Conservation (phyloP, 192 early-diverging fungal species). For the Globomyces pollinis-pini region DNA sequence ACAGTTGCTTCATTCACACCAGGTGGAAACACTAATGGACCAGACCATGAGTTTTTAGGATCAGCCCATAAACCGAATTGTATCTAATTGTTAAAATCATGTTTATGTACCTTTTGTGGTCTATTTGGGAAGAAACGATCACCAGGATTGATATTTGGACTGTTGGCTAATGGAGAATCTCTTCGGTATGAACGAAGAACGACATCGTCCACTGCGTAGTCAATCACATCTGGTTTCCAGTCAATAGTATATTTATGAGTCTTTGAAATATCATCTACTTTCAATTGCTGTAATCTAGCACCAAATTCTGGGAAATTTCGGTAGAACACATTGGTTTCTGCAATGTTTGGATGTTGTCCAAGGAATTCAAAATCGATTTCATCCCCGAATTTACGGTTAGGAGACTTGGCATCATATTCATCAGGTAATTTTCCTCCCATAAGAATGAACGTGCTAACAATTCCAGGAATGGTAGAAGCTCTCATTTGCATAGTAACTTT, state of each 20-base stretch:
- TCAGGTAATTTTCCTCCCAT: slow-evolving; percentile 1
- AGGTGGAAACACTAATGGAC: background rate
- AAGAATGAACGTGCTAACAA: slow-evolving; percentile 3
- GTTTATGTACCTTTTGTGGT: background rate
- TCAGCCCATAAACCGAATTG: background rate
- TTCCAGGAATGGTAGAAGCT: background rate
- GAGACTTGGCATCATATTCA: too few species aligned
- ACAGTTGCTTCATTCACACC: background rate
- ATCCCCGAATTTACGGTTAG: slow-evolving; percentile 13
- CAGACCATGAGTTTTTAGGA: background rate
- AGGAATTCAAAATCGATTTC: slow-evolving; percentile 44
- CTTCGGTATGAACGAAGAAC: slow-evolving; percentile 3
- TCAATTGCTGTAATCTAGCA: too few species aligned
- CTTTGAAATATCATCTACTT: background rate
- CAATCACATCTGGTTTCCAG: slow-evolving; percentile 24
- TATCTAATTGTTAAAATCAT: background rate
- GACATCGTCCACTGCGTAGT: slow-evolving; percentile 24
- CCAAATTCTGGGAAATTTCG: slow-evolving; percentile 14
- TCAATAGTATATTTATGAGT: slow-evolving; percentile 24
- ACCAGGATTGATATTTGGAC: background rate
- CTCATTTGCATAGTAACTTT: background rate
- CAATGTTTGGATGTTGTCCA: slow-evolving; percentile 11
- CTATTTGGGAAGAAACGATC: slow-evolving; percentile 4
- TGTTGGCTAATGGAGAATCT: background rate
- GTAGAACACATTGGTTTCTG: slow-evolving; percentile 33